Evolutionary conservation across 2,329 filamentous ascomycete genomes (phyloP).

Genomic region (Colletotrichum abscissum): DNA sequence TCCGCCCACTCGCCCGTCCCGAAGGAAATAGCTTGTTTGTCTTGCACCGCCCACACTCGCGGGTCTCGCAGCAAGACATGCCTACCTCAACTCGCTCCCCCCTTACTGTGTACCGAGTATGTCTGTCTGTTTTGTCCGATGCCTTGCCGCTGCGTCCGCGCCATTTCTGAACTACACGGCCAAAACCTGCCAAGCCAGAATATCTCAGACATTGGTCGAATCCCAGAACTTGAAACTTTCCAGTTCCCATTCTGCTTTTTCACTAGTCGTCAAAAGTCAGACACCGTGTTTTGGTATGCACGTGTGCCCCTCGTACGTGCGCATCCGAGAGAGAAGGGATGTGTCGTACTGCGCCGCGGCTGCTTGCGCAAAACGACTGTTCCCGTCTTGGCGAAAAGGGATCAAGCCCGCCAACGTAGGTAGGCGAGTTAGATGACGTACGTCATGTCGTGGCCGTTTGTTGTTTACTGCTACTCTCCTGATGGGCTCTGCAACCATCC

Average conservation of each 20-base stretch:
- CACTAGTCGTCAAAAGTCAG: neutral
- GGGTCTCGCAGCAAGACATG: neutral
- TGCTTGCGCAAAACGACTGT: neutral
- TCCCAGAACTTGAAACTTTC: neutral
- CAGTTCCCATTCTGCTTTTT: neutral
- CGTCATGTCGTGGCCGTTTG: conserved; percentile 1
- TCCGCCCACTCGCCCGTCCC: neutral
- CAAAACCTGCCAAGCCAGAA: neutral
- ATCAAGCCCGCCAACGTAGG: conserved; percentile 9
- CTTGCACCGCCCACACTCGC: neutral
- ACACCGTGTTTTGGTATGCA: neutral
- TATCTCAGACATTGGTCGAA: neutral
- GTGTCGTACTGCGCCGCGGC: too few relatives aligned
- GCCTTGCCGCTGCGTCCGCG: neutral
- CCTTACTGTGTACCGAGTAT: too few relatives aligned
- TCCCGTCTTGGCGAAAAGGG: conserved; percentile 30
- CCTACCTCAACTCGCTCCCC: neutral
- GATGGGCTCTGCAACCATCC: too few relatives aligned
- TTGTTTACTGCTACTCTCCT: neutral
- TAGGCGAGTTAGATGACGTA: conserved; percentile 14
- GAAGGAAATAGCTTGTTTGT: neutral
- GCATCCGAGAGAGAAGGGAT: neutral
- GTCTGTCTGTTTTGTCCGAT: neutral
- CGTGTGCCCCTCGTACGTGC: neutral
- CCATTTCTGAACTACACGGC: neutral